Percentiles rank a stretch among this genome's conserved stretches.
These are phyloP conservation scores for Schrenkiella parvula DNA, from an alignment of 345 rosid species.

Conservation along the genomic window DNA sequence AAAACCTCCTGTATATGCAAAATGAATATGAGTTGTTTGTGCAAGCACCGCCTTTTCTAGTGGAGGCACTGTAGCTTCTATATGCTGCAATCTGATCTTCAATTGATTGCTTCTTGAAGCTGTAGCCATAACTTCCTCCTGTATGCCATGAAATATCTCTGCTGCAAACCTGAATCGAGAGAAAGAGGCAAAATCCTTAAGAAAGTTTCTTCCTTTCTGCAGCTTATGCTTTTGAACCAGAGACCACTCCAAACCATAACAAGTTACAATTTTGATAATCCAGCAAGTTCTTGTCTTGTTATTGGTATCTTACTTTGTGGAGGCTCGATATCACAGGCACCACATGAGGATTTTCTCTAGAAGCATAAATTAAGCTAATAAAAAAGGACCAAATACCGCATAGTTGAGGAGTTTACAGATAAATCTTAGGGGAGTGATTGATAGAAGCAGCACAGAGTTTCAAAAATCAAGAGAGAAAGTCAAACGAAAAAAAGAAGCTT, in stretches of 20 bases:
- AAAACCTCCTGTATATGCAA: conserved; percentile 92
- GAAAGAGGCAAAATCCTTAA: not conserved
- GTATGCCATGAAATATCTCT: conserved; percentile 92
- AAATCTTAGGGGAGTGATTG: not conserved
- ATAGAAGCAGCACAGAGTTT: not conserved
- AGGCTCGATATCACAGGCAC: not conserved
- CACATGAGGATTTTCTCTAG: not conserved
- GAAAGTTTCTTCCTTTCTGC: not conserved
- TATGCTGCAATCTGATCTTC: conserved; percentile 55
- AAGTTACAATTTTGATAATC: not conserved
- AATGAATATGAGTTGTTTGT: conserved; percentile 85
- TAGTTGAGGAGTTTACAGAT: not conserved
- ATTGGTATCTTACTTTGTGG: not conserved
- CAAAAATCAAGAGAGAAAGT: not conserved
- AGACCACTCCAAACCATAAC: conserved; percentile 4
- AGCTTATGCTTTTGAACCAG: not conserved
- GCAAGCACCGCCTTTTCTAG: conserved; percentile 75
- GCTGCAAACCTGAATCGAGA: conserved; percentile 68
- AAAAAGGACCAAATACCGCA: not conserved
- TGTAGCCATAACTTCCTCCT: conserved; percentile 70
- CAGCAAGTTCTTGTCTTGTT: not conserved
- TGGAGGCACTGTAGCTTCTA: conserved; percentile 83
- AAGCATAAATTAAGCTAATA: not conserved
- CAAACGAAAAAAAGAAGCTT: not conserved
- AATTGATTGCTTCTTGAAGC: conserved; percentile 85